A percentile compares a stretch with the other conserved stretches of the same genome.
These are phyloP conservation scores for Colletotrichum noveboracense DNA, from an alignment of 2,329 filamentous ascomycete genomes.

Conservation along the genomic window DNA sequence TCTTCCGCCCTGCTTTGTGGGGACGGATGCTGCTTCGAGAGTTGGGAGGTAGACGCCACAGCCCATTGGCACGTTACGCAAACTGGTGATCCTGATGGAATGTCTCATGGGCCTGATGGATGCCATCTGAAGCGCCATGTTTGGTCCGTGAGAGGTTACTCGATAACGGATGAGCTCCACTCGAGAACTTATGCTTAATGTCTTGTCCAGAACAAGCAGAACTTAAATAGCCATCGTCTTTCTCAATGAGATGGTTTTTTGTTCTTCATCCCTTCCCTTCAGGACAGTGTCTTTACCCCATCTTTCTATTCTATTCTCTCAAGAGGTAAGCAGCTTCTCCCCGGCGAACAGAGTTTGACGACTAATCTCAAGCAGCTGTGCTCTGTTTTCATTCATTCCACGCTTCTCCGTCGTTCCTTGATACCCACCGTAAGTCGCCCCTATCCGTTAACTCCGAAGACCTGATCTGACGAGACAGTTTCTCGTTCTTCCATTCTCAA, in stretches of 20 bases:
- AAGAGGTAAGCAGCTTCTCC: conserved; percentile 8
- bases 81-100: neutral
- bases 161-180: neutral
- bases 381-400: conserved; percentile 29
- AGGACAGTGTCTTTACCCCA: conserved; percentile 13
- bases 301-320: neutral
- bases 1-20: neutral
- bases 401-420: conserved; percentile 16
- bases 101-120: conserved; percentile 10
- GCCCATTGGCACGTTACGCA: neutral
- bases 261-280: conserved; percentile 9
- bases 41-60: neutral
- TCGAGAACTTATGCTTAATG: conserved; percentile 12
- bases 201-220: neutral
- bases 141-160: neutral
- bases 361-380: conserved; percentile 27
- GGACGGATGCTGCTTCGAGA: neutral
- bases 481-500: conserved; percentile 6
- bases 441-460: no score
- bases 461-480: neutral
- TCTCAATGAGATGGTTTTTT: neutral
- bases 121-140: conserved; percentile 6
- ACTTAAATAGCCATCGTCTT: conserved; percentile 8
- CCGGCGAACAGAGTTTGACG: neutral
- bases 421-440: conserved; percentile 11